Percentiles rank a stretch among this genome's conserved stretches.
These are phyloP conservation scores for Pythium oligandrum DNA, from an alignment of 352 stramenopile species.

Conservation along the genomic window DNA sequence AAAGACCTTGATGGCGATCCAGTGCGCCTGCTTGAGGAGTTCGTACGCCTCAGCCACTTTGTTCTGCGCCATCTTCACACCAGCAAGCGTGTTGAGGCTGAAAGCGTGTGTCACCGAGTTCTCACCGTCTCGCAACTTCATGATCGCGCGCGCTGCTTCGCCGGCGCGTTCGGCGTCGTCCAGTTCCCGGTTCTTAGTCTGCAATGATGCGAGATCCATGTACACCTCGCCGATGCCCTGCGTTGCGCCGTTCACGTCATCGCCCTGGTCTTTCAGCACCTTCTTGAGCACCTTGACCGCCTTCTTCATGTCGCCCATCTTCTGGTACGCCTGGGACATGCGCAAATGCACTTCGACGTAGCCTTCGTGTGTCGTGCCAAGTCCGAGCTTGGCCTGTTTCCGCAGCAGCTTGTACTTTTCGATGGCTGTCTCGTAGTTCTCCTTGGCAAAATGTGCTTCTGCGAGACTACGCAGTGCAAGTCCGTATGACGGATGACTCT, in stretches of 20 bases:
- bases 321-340: slow-evolving; percentile 71
- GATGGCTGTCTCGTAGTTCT: slow-evolving; percentile 66
- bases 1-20: slow-evolving; percentile 63
- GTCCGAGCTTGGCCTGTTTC: slow-evolving; percentile 58
- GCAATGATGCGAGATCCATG: slow-evolving; percentile 59
- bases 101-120: slow-evolving; percentile 70
- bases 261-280: slow-evolving; percentile 44
- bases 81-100: slow-evolving; percentile 73
- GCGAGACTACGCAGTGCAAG: slow-evolving; percentile 71
- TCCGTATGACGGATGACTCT: slow-evolving; percentile 75
- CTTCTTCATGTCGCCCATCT: slow-evolving; percentile 47
- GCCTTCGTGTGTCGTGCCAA: slow-evolving; percentile 64
- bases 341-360: slow-evolving; percentile 67
- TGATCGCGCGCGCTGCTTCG: slow-evolving; percentile 44
- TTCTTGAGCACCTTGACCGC: slow-evolving; percentile 52
- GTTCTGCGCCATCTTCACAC: slow-evolving; percentile 66
- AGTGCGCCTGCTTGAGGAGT: slow-evolving; percentile 59
- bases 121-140: slow-evolving; percentile 59
- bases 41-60: slow-evolving; percentile 50
- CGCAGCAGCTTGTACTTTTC: slow-evolving; percentile 65
- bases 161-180: slow-evolving; percentile 32
- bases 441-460: slow-evolving; percentile 75
- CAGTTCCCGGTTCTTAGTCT: slow-evolving; percentile 11
- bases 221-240: slow-evolving; percentile 71
- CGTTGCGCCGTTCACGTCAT: slow-evolving; percentile 55